phyloP scores from a whole-genome alignment of 2,329 filamentous ascomycete genomes.

The Neopestalotiopsis sp. region DNA sequence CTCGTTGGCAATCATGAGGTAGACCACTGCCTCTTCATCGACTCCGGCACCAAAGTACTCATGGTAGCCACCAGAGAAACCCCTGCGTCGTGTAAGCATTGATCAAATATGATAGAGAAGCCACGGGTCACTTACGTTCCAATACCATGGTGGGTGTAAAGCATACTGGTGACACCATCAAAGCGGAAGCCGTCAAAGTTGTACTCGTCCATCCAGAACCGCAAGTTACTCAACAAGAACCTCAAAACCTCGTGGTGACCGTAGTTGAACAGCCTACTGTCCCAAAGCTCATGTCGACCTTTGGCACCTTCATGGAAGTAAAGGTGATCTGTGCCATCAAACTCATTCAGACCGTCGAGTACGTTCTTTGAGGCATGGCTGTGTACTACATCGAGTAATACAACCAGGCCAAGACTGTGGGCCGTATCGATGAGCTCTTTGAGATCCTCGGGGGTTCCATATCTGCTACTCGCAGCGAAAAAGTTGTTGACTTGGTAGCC shows the following conservation, averaged over 20 bases:
- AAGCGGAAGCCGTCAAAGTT: slow-evolving; percentile 97
- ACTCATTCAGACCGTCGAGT: slow-evolving; percentile 91
- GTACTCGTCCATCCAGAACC: slow-evolving; percentile 99
- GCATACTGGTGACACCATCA: slow-evolving; percentile 98
- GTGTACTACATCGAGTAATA: slow-evolving; percentile 94
- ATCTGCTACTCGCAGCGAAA: slow-evolving; percentile 95
- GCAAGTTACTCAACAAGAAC: slow-evolving; percentile 93
- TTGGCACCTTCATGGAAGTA: slow-evolving; percentile 92
- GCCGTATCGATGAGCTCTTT: slow-evolving; percentile 97
- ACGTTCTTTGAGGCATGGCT: slow-evolving; percentile 99
- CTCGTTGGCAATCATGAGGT: slow-evolving; percentile 96
- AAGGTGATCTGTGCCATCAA: slow-evolving; percentile 91
- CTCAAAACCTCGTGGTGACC: slow-evolving; percentile 91
- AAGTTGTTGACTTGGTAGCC: slow-evolving; percentile 99
- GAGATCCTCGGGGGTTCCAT: slow-evolving; percentile 90
- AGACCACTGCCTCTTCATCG: slow-evolving; percentile 92
- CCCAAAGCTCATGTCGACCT: slow-evolving; percentile 92
- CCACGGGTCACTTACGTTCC: slow-evolving; percentile 73
- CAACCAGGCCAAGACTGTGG: slow-evolving; percentile 86
- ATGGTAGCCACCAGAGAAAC: slow-evolving; percentile 97
- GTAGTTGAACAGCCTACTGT: slow-evolving; percentile 97
- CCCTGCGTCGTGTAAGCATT: slow-evolving; percentile 57
- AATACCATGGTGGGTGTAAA: slow-evolving; percentile 94
- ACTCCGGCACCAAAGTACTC: slow-evolving; percentile 93
- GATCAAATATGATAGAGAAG: neutral